Conservation (phyloP, 768 basidiomycete species). For the Tephrocybe sp. region DNA sequence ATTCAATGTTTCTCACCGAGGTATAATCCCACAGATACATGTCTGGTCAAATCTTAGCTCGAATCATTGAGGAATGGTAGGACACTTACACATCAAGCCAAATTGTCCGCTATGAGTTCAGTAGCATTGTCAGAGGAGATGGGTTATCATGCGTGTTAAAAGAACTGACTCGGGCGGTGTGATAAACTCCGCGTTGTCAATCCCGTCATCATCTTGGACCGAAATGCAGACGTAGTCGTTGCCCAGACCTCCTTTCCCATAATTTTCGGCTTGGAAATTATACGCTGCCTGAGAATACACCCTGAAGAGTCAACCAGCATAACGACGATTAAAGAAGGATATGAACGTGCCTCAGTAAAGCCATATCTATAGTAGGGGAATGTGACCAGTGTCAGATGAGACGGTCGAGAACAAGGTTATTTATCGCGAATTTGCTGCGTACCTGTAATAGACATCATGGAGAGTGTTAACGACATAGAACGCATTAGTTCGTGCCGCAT, state of each 20-base stretch:
- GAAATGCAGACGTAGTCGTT: conserved; percentile 52
- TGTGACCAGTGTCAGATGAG: too few species aligned
- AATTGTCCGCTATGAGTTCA: conserved; percentile 27
- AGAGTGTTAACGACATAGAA: conserved; percentile 63
- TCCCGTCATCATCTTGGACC: conserved; percentile 44
- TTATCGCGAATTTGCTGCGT: too few species aligned
- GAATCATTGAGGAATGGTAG: background rate
- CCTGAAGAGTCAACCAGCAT: background rate
- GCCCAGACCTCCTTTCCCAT: conserved; percentile 44
- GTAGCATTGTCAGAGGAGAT: background rate
- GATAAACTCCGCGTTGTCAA: conserved; percentile 42
- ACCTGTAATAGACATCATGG: conserved; percentile 45
- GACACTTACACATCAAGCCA: conserved; percentile 34
- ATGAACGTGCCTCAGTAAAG: conserved; percentile 43
- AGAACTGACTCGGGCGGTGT: conserved; percentile 38
- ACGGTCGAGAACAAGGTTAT: too few species aligned
- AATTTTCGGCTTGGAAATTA: conserved; percentile 55
- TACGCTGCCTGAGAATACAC: conserved; percentile 18
- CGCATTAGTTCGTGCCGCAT: conserved; percentile 51
- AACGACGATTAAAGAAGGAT: background rate
- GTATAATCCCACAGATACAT: conserved; percentile 37
- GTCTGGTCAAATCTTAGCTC: conserved; percentile 16
- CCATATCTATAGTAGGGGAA: too few species aligned
- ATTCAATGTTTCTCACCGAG: conserved; percentile 24
- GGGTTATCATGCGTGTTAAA: background rate